A percentile compares a stretch with the other conserved stretches of the same genome.
Conservation (phyloP, 306 rosid species). For the Elaeagnus macrophylla region DNA sequence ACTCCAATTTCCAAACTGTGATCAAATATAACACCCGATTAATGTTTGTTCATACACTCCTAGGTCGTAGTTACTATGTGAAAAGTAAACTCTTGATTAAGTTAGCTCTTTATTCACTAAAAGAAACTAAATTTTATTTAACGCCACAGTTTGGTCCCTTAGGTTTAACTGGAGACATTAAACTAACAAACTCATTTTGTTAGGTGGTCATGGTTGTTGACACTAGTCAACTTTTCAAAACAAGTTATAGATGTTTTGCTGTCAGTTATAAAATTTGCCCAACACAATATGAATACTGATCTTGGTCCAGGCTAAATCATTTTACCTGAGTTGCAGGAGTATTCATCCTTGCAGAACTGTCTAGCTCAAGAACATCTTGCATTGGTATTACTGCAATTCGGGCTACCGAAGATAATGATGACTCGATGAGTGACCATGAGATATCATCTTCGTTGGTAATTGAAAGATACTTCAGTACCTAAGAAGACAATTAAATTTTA, state of each 20-base stretch:
- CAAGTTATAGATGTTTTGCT: no score
- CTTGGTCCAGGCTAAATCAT: no score
- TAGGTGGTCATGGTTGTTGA: no score
- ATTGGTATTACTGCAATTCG: conserved; percentile 72
- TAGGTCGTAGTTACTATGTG: neutral
- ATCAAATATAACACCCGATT: neutral
- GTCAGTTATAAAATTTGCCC: no score
- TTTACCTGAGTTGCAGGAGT: conserved; percentile 94
- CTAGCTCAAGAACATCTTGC: conserved; percentile 85
- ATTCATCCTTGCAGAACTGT: conserved; percentile 87
- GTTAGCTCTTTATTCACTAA: no score
- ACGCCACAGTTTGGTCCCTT: no score
- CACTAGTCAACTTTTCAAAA: no score
- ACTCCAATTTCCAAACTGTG: conserved; percentile 89
- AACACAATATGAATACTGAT: no score
- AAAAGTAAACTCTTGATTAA: no score
- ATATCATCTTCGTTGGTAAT: conserved; percentile 51
- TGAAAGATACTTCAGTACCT: conserved; percentile 68
- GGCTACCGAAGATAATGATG: conserved; percentile 65
- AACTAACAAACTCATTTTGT: no score
- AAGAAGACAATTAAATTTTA: conserved; percentile 6
- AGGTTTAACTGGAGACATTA: no score
- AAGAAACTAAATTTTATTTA: no score
- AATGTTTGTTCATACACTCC: neutral
- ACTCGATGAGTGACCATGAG: conserved; percentile 59